Evolutionary conservation across 1,139 yeast genomes (phyloP), one percentile per base, ranked within the genome.

Genomic region (Hemisphaericaspora xylofermentans): DNA sequence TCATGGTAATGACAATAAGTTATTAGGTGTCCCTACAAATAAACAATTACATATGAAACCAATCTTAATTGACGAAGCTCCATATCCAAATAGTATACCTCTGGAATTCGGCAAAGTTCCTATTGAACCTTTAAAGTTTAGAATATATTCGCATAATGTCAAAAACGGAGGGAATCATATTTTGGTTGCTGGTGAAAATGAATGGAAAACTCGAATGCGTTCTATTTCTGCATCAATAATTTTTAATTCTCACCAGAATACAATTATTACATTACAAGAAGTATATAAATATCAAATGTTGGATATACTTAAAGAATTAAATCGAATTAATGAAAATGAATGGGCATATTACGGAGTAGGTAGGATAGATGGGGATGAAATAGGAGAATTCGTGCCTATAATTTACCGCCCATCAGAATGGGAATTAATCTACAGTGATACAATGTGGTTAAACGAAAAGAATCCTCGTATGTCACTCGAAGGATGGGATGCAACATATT

Each of bases 401-500:
- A 38, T 67, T 8, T 63, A 54, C 41, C 54, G 56, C 28, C 46
- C 48, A 2, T 33, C 53, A 4, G 71, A 68, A 43, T 68, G 71
- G 71, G 64, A 60, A 24, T 37, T 61, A 18, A 48, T 64, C 0
- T 61, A 53, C 42, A 55, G 52, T 44, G 71, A 67, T 43, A 60
- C 68, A 1, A 41, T 67, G 33, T 66, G 72, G 71, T 52, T 67
- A 28, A 67, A 66, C 47, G 66, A 63, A 4, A 52, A 52, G 25
- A 48, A 58, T 35, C 57, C 56, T 7, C 48, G 65, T 35, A 48
- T 46, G 41, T 60, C 69, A 2, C 35, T 51, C 13, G 56, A 57
- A 40, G 83, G 83, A 2, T 78, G 83, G 83, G 83, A 78, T 53
- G 83, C 83, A 4, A 68, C 66, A 29, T 67, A 70, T 44, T 60